Base-by-base conservation (phyloP, 1,284 basidiomycete genomes). In the Microbotryum scabiosae region DNA sequence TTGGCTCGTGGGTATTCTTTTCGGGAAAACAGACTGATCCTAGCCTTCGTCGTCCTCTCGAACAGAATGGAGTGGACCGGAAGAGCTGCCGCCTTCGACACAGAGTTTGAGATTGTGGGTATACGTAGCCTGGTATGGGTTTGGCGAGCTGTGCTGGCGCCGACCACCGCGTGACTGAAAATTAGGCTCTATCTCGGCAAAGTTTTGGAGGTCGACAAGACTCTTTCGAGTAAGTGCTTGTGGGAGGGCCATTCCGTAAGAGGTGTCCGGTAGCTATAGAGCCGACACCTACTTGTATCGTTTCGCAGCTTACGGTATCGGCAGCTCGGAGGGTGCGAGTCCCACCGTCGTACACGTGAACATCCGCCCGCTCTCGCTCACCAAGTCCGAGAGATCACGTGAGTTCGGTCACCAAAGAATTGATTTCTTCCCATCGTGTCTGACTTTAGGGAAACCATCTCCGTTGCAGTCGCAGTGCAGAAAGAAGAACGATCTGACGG, bases 151-250 rank as follows among this genome's bases (percentile, higher is more conserved):
- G 14, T 41, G 16, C 14, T 21, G 47, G n/a, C 20, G 30, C 30
- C 10, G 30, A 30, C 30, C 30, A 30, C 30, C 30, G 30, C 30
- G 1, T 30, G 30, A 9, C 30, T 30, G 30, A 1, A 30, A 30
- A 30, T 23, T 43, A 65, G 63, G 4, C 54, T 65, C 1, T 57
- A 57, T 45, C 60, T 62, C 30, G 63, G 63, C n/a, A 57, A 52
- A 4, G 46, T 65, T 46, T 59, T 65, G 41, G 41, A 56, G 5
- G 28, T 45, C 23, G 5, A 41, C 1, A 12, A 16, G 7, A 54
- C 47, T 1, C 51, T 65, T 5, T 32, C 23, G 30, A 44, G 60
- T 61, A 8, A 9, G 60, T 49, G 46, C 26, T 7, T 8, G 36
- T 10, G 21, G 14, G 5, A 18, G 5, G 6, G 20, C n/a, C 9